Percentiles rank a stretch among this genome's conserved stretches.
phyloP scores from a whole-genome alignment of 495 filamentous ascomycete species.

The Neurospora sp. region DNA sequence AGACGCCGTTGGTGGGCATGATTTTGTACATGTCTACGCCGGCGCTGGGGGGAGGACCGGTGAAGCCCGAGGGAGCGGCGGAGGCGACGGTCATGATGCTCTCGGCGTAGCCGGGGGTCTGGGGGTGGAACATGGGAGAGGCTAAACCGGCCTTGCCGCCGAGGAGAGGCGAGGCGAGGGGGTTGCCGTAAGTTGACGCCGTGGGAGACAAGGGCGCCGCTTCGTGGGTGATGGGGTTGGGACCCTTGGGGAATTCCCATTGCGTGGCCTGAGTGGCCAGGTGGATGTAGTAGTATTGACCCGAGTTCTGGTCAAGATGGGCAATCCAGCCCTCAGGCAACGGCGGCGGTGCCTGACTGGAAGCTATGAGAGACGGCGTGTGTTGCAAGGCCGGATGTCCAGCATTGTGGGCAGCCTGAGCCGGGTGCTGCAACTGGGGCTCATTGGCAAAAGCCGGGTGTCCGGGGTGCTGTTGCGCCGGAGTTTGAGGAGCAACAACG shows the following conservation, averaged over 20 bases:
- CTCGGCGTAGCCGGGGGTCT: slow-evolving; percentile 62
- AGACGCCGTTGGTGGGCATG: slow-evolving; percentile 91
- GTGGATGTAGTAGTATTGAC: slow-evolving; percentile 98
- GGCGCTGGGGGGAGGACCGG: slow-evolving; percentile 72
- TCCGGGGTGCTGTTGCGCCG: slow-evolving; percentile 39
- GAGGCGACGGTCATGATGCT: slow-evolving; percentile 72
- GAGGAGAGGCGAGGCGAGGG: slow-evolving; percentile 61
- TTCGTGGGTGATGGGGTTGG: slow-evolving; percentile 72
- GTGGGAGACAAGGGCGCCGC: slow-evolving; percentile 70
- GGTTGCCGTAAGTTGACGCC: slow-evolving; percentile 66
- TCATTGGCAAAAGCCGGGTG: slow-evolving; percentile 91
- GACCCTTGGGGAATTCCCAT: slow-evolving; percentile 95
- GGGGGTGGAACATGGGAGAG: slow-evolving; percentile 64
- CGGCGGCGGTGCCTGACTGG: slow-evolving; percentile 76
- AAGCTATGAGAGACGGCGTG: slow-evolving; percentile 41
- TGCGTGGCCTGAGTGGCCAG: slow-evolving; percentile 92
- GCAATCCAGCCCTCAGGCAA: slow-evolving; percentile 98
- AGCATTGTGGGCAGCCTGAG: slow-evolving; percentile 20
- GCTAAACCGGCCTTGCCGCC: slow-evolving; percentile 62
- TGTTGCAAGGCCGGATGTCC: slow-evolving; percentile 34
- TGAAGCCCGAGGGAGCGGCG: slow-evolving; percentile 63
- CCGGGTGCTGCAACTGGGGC: slow-evolving; percentile 26
- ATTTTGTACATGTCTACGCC: slow-evolving; percentile 91
- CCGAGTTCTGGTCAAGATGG: slow-evolving; percentile 86
- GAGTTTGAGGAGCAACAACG: slow-evolving; percentile 11